Conservation (phyloP, 139 green algal genomes). For the Chlorella sp. region DNA sequence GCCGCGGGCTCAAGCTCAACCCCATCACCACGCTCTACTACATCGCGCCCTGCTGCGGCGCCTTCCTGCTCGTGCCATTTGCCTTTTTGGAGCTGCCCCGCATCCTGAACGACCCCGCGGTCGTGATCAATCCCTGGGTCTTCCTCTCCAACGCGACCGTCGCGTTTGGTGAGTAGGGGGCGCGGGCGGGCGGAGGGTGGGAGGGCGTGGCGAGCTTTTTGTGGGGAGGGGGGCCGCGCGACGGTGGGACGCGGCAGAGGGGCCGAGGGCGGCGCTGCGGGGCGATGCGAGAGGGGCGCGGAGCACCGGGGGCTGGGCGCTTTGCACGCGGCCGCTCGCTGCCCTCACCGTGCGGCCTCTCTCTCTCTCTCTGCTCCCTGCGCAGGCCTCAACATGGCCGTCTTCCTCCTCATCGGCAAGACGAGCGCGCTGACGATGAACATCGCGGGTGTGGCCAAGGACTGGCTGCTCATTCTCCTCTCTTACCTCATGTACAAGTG, state of each 20-base stretch:
- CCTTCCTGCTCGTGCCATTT: conserved; percentile 52
- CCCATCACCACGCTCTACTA: conserved; percentile 67
- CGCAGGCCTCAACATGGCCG: conserved; percentile 83
- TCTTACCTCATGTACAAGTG: conserved; percentile 60
- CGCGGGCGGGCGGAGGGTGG: neutral
- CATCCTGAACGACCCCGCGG: conserved; percentile 58
- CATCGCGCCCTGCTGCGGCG: conserved; percentile 52
- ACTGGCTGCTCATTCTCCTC: conserved; percentile 69
- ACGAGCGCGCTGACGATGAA: conserved; percentile 86
- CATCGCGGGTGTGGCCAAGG: conserved; percentile 82
- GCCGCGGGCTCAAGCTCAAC: conserved; percentile 62
- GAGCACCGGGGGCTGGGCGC: too few species aligned
- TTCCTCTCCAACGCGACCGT: conserved; percentile 84
- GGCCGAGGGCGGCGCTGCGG: too few species aligned
- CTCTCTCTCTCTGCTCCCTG: too few species aligned
- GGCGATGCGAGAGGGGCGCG: too few species aligned
- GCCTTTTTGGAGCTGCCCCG: conserved; percentile 53
- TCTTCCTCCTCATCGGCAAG: conserved; percentile 91
- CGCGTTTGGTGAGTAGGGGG: conserved; percentile 75
- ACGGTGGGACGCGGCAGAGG: too few species aligned
- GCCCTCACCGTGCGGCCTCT: too few species aligned
- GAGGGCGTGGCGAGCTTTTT: conserved; percentile 40
- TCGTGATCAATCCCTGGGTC: conserved; percentile 41
- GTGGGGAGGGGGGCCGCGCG: neutral
- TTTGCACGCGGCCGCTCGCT: too few species aligned